Base-by-base conservation (phyloP, 176 grass and related monocot genomes). In the Saccharum spontaneum region DNA sequence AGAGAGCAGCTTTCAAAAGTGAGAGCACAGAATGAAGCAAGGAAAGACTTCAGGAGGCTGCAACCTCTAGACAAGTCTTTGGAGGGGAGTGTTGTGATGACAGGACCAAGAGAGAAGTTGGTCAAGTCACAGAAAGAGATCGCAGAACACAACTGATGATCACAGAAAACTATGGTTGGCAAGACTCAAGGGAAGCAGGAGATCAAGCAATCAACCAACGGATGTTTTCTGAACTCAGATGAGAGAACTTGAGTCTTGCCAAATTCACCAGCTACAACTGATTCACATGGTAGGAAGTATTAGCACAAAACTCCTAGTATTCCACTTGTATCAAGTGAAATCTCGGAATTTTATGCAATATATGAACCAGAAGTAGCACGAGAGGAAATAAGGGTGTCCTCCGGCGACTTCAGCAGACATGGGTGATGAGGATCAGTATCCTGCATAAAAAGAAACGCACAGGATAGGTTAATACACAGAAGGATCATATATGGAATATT, bases 301-400 rank as follows among this genome's bases (percentile, higher is more conserved):
- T 87, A 5, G 76, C 89, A 90, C 89, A 84, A 87, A 87, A 90
- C 38, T 87, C 84, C 81, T 17, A 64, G 38, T 26, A n/a, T 17
- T 80, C 85, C 89, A 90, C 89, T 64, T 80, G 85, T 90, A 87
- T 87, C 85, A 90, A 87, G 89, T 90, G 85, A 90, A 90, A 50
- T 90, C 89, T 41, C 89, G 89, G 49, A 90, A 90, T 79, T 90
- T 90, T 84, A 90, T 87, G 85, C 85, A 90, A 8, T 87, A 90
- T 87, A 87, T 92, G 80, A 94, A 90, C 92, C 92, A 94, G 84
- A 94, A 94, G 79, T 90, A 89, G 85, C 78, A 89, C 67, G 74
- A 90, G 85, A 86, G 84, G 73, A 92, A 88, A 87, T 85, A 92
- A 60, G 85, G 77, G 78, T 71, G 86, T 85, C 77, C 87, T 80